Base-by-base conservation (phyloP, 2,329 filamentous ascomycete species). In the Fusarium armeniacum region DNA sequence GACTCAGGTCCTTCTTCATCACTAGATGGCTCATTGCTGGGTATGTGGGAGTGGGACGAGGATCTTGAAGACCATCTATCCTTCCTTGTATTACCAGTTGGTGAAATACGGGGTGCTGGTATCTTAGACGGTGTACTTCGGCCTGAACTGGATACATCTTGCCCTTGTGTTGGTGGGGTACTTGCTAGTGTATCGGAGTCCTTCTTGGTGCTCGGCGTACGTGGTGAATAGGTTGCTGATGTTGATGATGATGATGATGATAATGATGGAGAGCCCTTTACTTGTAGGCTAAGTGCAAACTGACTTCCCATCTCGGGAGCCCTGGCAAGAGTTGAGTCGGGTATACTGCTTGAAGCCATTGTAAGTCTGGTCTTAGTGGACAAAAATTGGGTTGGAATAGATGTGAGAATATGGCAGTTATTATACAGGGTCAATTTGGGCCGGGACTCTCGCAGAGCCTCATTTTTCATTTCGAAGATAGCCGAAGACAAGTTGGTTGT, bases 401-500 rank as follows among this genome's bases (percentile, higher is more conserved):
- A 16, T 30, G 2, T 1, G 18, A n/a, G 10, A 1, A 45, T 11
- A 4, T 1, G 15, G 6, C 16, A 24, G 44, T 15, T 8, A 10
- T 46, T 30, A 46, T 46, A 30, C 4, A 32, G 10, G 7, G 4
- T 0, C 3, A 12, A 1, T 0, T n/a, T 1, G 0, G 6, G 4
- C 0, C 6, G 15, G 5, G 10, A 2, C 4, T 20, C 18, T 20
- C 4, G 2, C 6, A 20, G 12, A 50, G 16, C 4, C 22, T 50
- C 8, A 16, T 3, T 15, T 2, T 11, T 9, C 2, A 11, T 8
- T 8, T 12, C n/a, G 4, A 9, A 3, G 9, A n/a, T 26, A n/a
- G 5, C 18, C 6, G 7, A 11, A 4, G 15, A 24, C 24, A 40
- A 1, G 12, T 30, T 20, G 13, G 2, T n/a, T 6, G 5, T 38